These are phyloP conservation scores for Trichoderma koningii DNA, from an alignment of 2,329 filamentous ascomycete species.

Conservation along the genomic window DNA sequence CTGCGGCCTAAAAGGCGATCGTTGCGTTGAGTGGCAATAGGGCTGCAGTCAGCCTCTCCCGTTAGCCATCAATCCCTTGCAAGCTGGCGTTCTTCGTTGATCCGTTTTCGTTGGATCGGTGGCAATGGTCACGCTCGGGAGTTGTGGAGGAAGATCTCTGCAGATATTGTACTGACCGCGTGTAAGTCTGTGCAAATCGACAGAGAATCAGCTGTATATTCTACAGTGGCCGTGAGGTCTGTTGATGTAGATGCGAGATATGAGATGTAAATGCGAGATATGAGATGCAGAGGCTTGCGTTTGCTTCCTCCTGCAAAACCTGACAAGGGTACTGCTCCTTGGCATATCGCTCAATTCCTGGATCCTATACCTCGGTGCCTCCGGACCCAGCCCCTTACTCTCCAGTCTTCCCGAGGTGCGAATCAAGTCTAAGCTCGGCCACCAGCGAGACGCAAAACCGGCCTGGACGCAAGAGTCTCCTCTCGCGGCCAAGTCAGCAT, in stretches of 20 bases:
- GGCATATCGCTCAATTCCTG: slow-evolving; percentile 15
- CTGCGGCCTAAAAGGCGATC: not conserved
- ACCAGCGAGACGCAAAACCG: slow-evolving; percentile 16
- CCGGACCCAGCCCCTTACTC: not conserved
- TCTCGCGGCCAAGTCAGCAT: not conserved
- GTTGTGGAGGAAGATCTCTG: not conserved
- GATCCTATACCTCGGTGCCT: not conserved
- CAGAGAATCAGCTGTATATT: not conserved
- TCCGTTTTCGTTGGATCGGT: not conserved
- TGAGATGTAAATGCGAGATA: no score
- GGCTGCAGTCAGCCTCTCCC: not conserved
- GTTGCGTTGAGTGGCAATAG: not conserved
- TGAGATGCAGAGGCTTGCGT: not conserved
- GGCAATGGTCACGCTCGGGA: not conserved
- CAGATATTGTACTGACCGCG: not conserved
- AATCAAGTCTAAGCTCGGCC: slow-evolving; percentile 4
- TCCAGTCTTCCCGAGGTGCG: slow-evolving; percentile 4
- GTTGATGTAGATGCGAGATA: not conserved
- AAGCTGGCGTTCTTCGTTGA: not conserved
- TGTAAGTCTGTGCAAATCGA: not conserved
- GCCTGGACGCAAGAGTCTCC: not conserved
- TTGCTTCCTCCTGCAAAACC: not conserved
- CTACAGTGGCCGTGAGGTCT: not conserved
- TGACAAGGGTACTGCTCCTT: not conserved
- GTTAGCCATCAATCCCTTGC: not conserved